phyloP scores from a whole-genome alignment of 371 early-diverging fungal species.

The Mortierella sp. region DNA sequence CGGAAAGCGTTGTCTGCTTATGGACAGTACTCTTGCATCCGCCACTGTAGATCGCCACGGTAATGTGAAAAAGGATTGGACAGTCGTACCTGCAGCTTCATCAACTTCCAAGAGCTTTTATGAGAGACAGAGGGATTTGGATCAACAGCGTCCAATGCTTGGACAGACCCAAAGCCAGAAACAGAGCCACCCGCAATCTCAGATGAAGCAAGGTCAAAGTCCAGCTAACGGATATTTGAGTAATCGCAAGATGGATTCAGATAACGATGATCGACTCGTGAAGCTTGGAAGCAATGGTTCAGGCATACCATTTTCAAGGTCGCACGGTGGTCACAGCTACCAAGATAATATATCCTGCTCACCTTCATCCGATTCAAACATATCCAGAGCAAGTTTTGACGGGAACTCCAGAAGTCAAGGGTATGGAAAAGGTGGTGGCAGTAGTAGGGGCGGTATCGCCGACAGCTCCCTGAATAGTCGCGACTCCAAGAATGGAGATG shows the following conservation, averaged over 20 bases:
- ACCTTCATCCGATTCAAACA: background rate
- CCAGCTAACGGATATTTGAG: background rate
- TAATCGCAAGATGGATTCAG: background rate
- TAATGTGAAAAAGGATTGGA: constrained; percentile 36
- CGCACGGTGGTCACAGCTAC: background rate
- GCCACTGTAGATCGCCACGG: constrained; percentile 28
- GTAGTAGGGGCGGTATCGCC: background rate
- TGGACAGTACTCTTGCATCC: constrained; percentile 33
- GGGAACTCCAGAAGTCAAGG: background rate
- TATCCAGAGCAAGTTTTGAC: background rate
- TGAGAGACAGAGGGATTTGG: constrained; percentile 29
- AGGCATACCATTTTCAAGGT: background rate
- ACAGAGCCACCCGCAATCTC: background rate
- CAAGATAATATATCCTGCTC: background rate
- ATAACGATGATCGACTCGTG: background rate
- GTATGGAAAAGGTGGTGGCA: background rate
- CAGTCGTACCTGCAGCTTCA: constrained; percentile 28
- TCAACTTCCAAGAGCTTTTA: constrained; percentile 29
- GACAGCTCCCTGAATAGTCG: background rate
- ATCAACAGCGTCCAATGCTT: constrained; percentile 15
- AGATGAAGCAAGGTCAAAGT: background rate
- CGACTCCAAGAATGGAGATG: constrained; percentile 23
- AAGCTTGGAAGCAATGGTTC: background rate
- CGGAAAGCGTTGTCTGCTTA: constrained; percentile 42
- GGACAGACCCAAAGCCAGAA: background rate